phyloP scores from a whole-genome alignment of 768 basidiomycete species.

The Trametes meyenii region DNA sequence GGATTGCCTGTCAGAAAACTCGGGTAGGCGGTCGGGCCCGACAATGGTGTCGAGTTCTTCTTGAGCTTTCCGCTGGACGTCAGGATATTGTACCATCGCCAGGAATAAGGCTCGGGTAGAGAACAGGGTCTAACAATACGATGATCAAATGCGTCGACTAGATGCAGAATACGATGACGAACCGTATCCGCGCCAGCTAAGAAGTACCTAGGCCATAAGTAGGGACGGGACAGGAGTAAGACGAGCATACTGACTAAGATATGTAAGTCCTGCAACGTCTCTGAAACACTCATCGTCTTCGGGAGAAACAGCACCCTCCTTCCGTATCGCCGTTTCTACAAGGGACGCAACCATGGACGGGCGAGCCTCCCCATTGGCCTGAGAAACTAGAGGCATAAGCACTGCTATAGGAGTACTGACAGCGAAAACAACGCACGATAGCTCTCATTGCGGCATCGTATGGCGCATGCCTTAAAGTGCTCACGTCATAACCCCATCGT shows the following conservation, averaged over 20 bases:
- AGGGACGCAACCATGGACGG: not conserved
- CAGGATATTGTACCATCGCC: conserved; percentile 31
- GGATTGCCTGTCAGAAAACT: conserved; percentile 17
- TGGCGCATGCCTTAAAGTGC: not conserved
- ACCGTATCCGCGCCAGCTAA: conserved; percentile 24
- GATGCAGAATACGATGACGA: not conserved
- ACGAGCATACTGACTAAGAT: not conserved
- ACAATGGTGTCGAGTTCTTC: conserved; percentile 33
- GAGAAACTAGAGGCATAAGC: not conserved
- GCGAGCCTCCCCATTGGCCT: not conserved
- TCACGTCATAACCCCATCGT: not conserved
- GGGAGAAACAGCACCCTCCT: not conserved
- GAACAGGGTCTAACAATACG: conserved; percentile 21
- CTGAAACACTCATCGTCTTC: conserved; percentile 13
- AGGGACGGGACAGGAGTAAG: not conserved
- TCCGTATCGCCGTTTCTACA: not conserved
- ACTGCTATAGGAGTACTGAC: no score
- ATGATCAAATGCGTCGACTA: not conserved
- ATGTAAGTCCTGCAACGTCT: conserved; percentile 11
- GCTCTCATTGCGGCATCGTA: not conserved
- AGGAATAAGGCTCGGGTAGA: conserved; percentile 30
- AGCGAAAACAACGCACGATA: not conserved
- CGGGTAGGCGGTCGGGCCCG: conserved; percentile 30
- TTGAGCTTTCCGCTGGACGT: conserved; percentile 29
- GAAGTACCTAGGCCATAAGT: not conserved